Conservation (phyloP, 129 eudicot genomes). For the Centella asiatica region DNA sequence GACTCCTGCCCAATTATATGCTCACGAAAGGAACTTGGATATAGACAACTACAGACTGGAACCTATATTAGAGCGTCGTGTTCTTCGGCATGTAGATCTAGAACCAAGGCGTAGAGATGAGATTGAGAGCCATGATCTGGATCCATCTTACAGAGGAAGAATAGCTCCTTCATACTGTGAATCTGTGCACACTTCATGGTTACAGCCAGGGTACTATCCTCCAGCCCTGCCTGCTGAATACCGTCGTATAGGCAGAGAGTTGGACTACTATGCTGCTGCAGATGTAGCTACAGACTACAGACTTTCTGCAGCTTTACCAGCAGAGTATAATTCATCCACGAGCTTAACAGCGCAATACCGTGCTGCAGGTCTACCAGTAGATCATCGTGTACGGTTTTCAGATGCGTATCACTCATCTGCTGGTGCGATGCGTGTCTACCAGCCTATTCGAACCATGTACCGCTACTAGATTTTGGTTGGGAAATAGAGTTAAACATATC, state of each 20-base stretch:
- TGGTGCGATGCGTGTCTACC: conserved; percentile 21
- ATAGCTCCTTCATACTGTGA: conserved; percentile 37
- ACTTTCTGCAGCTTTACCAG: conserved; percentile 14
- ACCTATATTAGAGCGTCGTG: conserved; percentile 19
- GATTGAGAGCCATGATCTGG: conserved; percentile 23
- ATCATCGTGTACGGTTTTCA: background rate
- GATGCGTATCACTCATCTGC: conserved; percentile 19
- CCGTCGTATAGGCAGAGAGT: conserved; percentile 18
- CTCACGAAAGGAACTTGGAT: conserved; percentile 38
- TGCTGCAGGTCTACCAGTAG: background rate
- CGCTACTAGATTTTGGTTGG: conserved; percentile 15
- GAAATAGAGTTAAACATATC: too few relatives aligned
- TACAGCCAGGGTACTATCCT: conserved; percentile 4
- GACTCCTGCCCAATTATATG: conserved; percentile 25
- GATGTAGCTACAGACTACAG: conserved; percentile 15
- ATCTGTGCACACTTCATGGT: conserved; percentile 22
- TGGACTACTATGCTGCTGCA: background rate
- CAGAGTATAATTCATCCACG: background rate
- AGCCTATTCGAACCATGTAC: conserved; percentile 21
- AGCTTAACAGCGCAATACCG: background rate
- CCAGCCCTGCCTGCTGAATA: conserved; percentile 28
- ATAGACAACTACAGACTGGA: conserved; percentile 27
- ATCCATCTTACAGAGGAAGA: conserved; percentile 22
- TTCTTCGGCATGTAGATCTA: conserved; percentile 19
- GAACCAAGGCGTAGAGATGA: conserved; percentile 23